These are phyloP conservation scores for Trichoderma pleuroti DNA, from an alignment of 2,329 filamentous ascomycete genomes.

Conservation along the genomic window DNA sequence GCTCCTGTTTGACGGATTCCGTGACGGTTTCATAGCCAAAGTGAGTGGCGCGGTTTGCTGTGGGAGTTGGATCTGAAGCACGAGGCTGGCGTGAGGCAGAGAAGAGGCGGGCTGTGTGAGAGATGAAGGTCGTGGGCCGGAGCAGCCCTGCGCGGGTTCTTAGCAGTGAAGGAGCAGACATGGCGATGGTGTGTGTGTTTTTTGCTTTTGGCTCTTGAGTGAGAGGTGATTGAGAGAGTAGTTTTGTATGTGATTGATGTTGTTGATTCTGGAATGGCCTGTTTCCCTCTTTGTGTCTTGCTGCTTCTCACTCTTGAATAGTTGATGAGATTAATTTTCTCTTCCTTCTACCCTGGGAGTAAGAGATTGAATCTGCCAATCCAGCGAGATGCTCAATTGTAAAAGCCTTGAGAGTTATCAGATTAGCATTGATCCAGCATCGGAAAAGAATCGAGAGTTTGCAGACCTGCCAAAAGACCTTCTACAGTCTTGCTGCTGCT, in stretches of 20 bases:
- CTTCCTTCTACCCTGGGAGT: background rate
- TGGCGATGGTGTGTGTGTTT: background rate
- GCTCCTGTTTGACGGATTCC: constrained; percentile 67
- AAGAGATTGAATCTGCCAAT: background rate
- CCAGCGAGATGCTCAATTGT: background rate
- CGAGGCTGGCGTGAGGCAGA: constrained; percentile 27
- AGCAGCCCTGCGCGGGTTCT: constrained; percentile 28
- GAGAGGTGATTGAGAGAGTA: background rate
- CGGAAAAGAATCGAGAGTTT: background rate
- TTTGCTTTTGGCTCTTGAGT: no score
- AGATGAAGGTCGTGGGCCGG: constrained; percentile 20
- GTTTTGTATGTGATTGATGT: background rate
- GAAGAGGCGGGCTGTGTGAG: constrained; percentile 28
- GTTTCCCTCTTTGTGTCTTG: background rate
- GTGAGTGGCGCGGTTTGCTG: constrained; percentile 65
- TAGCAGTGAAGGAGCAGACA: constrained; percentile 31
- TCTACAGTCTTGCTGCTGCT: background rate
- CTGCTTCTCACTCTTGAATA: background rate
- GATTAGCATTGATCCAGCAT: background rate
- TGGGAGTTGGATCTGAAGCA: constrained; percentile 18
- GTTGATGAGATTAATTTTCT: background rate
- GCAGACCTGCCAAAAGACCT: background rate
- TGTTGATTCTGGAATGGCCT: background rate
- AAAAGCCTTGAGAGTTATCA: background rate
- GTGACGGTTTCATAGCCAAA: constrained; percentile 87